phyloP scores from a whole-genome alignment of 2,329 filamentous ascomycete genomes.

The Emmonsiellopsis sp. region DNA sequence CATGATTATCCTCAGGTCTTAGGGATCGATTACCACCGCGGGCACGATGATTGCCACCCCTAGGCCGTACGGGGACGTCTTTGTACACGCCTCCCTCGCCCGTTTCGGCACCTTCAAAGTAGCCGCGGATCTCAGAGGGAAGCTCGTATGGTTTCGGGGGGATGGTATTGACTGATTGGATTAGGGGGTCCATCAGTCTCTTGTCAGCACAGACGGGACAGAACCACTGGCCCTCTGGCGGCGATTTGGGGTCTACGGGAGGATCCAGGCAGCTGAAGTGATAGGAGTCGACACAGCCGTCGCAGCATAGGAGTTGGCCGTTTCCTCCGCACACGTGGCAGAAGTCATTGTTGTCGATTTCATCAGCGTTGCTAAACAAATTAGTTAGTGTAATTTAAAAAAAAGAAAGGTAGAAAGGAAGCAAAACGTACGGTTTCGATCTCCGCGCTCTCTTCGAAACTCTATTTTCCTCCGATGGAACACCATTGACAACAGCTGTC shows the following conservation, averaged over 20 bases:
- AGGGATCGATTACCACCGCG: constrained; percentile 6
- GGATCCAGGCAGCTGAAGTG: constrained; percentile 85
- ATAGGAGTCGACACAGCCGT: constrained; percentile 81
- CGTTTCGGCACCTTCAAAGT: constrained; percentile 71
- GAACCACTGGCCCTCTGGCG: constrained; percentile 69
- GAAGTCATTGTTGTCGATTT: constrained; percentile 71
- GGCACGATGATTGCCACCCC: constrained; percentile 9
- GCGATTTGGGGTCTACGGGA: constrained; percentile 53
- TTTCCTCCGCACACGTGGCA: constrained; percentile 78
- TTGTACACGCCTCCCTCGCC: constrained; percentile 72
- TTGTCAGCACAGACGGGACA: constrained; percentile 55
- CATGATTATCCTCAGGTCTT: constrained; percentile 15
- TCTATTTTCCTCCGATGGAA: not conserved
- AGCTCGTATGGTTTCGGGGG: constrained; percentile 66
- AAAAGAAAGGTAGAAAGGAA: not conserved
- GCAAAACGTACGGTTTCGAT: constrained; percentile 1
- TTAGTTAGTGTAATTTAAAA: not conserved
- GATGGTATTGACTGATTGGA: constrained; percentile 55
- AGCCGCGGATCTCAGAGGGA: constrained; percentile 59
- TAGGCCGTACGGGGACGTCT: constrained; percentile 40
- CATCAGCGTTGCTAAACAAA: constrained; percentile 6
- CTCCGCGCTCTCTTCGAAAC: not conserved
- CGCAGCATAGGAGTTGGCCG: constrained; percentile 84
- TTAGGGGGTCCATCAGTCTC: constrained; percentile 53
- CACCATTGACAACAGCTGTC: constrained; percentile 11